phyloP scores from a whole-genome alignment of 805 yeast genomes.

The Wickerhamomyces queroliae region DNA sequence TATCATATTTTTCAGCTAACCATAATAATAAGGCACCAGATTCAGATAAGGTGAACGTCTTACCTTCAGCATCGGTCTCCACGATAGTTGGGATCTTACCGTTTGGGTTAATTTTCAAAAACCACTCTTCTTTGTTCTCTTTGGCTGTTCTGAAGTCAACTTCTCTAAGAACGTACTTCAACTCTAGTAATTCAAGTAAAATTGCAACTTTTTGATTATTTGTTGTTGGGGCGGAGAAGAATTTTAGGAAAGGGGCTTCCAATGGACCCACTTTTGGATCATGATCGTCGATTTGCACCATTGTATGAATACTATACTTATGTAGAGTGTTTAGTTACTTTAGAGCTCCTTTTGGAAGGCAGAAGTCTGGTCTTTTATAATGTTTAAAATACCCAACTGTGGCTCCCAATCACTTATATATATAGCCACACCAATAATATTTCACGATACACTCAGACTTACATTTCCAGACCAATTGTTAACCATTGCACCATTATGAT shows the following conservation, averaged over 20 bases:
- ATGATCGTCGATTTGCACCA: slow-evolving; percentile 37
- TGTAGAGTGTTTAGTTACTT: too few relatives aligned
- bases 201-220: slow-evolving; percentile 34
- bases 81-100: slow-evolving; percentile 56
- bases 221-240: slow-evolving; percentile 34
- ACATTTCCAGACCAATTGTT: too few relatives aligned
- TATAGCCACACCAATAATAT: too few relatives aligned
- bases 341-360: too few relatives aligned
- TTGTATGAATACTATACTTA: slow-evolving; percentile 3
- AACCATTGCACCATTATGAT: too few relatives aligned
- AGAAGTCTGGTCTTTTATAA: too few relatives aligned
- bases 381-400: too few relatives aligned
- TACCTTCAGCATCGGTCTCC: slow-evolving; percentile 30
- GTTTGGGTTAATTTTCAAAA: slow-evolving; percentile 48
- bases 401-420: too few relatives aligned
- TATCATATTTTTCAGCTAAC: slow-evolving; percentile 53
- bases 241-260: slow-evolving; percentile 35
- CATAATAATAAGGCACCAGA: slow-evolving; percentile 58
- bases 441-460: too few relatives aligned
- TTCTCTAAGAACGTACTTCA: slow-evolving; percentile 26
- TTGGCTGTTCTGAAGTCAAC: slow-evolving; percentile 32
- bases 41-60: slow-evolving; percentile 41
- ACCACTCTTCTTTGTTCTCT: slow-evolving; percentile 54
- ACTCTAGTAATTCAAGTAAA: slow-evolving; percentile 29
- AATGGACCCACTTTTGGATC: slow-evolving; percentile 6